Base-by-base conservation (phyloP, 148 eudicot genomes). In the Rhododendron vialii region DNA sequence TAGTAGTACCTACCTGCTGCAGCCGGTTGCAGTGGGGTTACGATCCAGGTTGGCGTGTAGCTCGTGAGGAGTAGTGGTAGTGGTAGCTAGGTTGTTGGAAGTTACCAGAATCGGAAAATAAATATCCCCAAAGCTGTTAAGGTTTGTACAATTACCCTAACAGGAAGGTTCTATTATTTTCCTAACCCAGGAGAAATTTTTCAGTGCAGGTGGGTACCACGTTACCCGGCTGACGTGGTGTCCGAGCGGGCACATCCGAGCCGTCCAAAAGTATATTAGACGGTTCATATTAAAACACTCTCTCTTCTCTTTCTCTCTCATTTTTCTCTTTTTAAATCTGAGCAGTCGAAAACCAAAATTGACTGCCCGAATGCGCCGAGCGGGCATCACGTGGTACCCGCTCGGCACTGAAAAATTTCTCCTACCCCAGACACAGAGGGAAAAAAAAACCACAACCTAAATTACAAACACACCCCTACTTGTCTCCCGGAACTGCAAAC, bases 41-140 rank as follows among this genome's bases (percentile, higher is more conserved):
- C 55, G 47, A 24, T 41, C 28, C 28, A 22, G 38, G 79, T 35
- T 75, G 47, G 79, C 79, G n/a, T 75, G n/a, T 17, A 75, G n/a
- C 79, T 38, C 79, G 47, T 75, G 73, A 24, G 45, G 35, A 48
- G 83, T 6, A 41, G 45, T 41, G 45, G 61, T 55, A 55, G 22
- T 55, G 61, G 22, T 4, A 55, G 61, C 61, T 35, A n/a, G 30
- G 22, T 30, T 10, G 38, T 12, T 57, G 36, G 73, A 82, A 18
- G 69, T 57, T 82, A 35, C 88, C 85, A 30, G 45, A 81, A 71
- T 86, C 69, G 88, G 88, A 73, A 86, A 86, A 83, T 80, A 67
- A 69, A 24, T 82, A 82, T 36, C 28, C 48, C 33, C 76, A 82
- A 86, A 81, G 73, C 35, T 35, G 43, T 82, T 82, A 51, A 86